Base-by-base conservation (phyloP, 495 filamentous ascomycete genomes). In the Baudoinia panamericana region DNA sequence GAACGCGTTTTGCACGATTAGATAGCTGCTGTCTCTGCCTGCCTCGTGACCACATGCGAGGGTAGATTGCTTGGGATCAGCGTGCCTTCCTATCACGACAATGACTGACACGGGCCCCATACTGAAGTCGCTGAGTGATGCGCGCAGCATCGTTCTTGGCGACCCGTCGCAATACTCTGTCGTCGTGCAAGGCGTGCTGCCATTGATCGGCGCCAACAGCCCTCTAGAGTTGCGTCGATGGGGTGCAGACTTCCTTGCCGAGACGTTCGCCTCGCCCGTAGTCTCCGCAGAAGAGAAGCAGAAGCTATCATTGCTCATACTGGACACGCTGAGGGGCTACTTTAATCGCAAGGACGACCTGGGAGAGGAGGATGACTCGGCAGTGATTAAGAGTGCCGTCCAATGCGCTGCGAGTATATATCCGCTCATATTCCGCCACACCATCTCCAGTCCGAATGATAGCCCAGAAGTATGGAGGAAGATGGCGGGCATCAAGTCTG, bases 201-300 rank as follows among this genome's bases (percentile, higher is more conserved):
- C 86, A 17, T 84, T 96, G 54, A 79, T 95, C 53, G 80, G 78
- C 22, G 71, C 80, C n/a, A 65, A 69, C 36, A 65, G 80, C 30
- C 67, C 68, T 28, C 59, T 93, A 15, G 83, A 93, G 60, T 63
- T 95, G 50, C 79, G 84, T 60, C 69, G 87, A 78, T 99, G 92
- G 92, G 92, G 86, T 17, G 76, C 86, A 17, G 85, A 95, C 19
- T 99, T 99, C 58, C 67, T 99, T 26, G 88, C 92, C 27, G 90
- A 99, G 66, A 83, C 86, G 3, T 94, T 99, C 61, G 77, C 92
- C 15, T 86, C 80, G 30, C 90, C 90, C 11, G 72, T 76, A 24
- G 66, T 96, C 50, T 58, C 72, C 39, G 61, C 65, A 24, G 64
- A 72, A 36, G 76, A 80, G 59, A 96, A 95, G 67, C 80, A 78